phyloP scores from a whole-genome alignment of 495 filamentous ascomycete species.

The Talaromyces trachyspermus region DNA sequence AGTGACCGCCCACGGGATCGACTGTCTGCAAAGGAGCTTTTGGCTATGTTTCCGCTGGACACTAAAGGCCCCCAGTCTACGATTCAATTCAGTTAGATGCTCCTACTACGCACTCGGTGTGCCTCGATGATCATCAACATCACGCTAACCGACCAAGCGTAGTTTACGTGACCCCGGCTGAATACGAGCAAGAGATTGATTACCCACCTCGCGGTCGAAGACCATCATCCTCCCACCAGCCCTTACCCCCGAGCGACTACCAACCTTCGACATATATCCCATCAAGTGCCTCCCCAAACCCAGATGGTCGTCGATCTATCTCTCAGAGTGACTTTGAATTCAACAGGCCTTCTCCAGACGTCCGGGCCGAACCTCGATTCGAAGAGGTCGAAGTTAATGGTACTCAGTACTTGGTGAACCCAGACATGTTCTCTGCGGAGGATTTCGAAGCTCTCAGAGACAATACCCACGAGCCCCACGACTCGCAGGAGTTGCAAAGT shows the following conservation, averaged over 20 bases:
- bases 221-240: not conserved
- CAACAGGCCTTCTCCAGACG: not conserved
- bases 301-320: slow-evolving; percentile 1
- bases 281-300: slow-evolving; percentile 3
- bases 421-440: slow-evolving; percentile 3
- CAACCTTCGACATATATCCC: slow-evolving; percentile 6
- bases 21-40: slow-evolving; percentile 49
- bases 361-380: slow-evolving; percentile 2
- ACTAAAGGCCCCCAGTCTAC: slow-evolving; percentile 1
- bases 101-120: slow-evolving; percentile 2
- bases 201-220: slow-evolving; percentile 9
- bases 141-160: slow-evolving; percentile 1
- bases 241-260: slow-evolving; percentile 7
- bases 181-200: slow-evolving; percentile 4
- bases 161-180: slow-evolving; percentile 8
- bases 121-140: slow-evolving; percentile 3
- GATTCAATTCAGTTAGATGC: not conserved
- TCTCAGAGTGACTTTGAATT: slow-evolving; percentile 10
- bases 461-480: not conserved
- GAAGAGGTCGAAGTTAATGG: slow-evolving; percentile 5
- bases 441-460: slow-evolving; percentile 4
- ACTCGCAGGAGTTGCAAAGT: slow-evolving; percentile 7
- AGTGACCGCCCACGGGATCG: slow-evolving; percentile 47
- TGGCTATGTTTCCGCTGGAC: slow-evolving; percentile 39
- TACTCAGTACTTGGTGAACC: slow-evolving; percentile 7